Base-by-base conservation (phyloP, 2,329 filamentous ascomycete genomes). In the Cordyceps cicadae region DNA sequence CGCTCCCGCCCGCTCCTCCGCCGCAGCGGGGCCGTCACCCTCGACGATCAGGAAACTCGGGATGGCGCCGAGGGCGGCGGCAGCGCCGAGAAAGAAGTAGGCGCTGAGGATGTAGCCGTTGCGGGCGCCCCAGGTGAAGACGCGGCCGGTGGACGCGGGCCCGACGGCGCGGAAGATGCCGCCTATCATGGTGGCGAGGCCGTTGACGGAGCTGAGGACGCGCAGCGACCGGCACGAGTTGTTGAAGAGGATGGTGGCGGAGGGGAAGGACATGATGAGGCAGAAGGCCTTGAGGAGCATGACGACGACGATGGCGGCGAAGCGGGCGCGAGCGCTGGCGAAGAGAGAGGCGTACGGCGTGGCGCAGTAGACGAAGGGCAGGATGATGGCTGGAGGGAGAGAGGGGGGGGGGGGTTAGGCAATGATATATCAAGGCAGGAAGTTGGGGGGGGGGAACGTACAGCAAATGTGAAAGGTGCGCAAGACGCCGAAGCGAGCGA, bases 191-290 rank as follows among this genome's bases (percentile, higher is more conserved):
- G 92, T 96, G 0, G 91, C 92, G 63, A 96, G 86, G 3, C 93
- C 94, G 69, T 97, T 97, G 60, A 97, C 76, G 0, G 92, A 97
- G 1, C 92, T 92, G 5, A 97, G 81, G 11, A 96, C 83, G 49
- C 66, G 67, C 17, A 96, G 76, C 59, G 87, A 92, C 1, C 80
- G 75, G 5, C 91, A 91, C 11, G 87, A 90, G 74, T 97, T 97
- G 32, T 92, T 97, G 43, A 97, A 81, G 53, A 97, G 79, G 66
- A 97, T 97, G 6, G 90, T 96, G 29, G 84, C 87, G 68, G 90
- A 94, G 0, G 94, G 93, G 71, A 97, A 97, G 0, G 88, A 88
- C 68, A 97, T 87, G 64, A 95, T 94, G 62, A 87, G 85, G 45
- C 82, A 84, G 59, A 89, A 81, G 11, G 88, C 87, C 71, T 96